These are phyloP conservation scores for Allium fistulosum DNA, from an alignment of 106 monocot genomes.

Conservation along the genomic window DNA sequence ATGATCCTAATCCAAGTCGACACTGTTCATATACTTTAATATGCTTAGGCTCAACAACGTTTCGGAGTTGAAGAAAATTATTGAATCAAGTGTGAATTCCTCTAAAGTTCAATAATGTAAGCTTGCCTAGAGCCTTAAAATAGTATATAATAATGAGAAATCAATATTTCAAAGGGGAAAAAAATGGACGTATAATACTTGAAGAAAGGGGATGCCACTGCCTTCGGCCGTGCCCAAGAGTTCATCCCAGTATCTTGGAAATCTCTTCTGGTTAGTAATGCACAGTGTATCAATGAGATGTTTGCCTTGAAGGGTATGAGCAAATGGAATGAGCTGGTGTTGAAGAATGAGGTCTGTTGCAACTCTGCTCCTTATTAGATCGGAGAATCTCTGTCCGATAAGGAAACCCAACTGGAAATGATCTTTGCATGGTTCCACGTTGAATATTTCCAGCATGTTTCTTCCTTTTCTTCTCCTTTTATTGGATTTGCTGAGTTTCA, in stretches of 20 bases:
- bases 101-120: no score
- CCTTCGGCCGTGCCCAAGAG: conserved; percentile 36
- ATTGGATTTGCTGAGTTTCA: no score
- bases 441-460: conserved; percentile 22
- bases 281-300: conserved; percentile 27
- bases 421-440: conserved; percentile 21
- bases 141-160: neutral
- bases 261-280: conserved; percentile 17
- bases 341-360: conserved; percentile 35
- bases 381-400: conserved; percentile 34
- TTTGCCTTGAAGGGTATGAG: conserved; percentile 17
- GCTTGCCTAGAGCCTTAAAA: neutral
- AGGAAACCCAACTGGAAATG: conserved; percentile 29
- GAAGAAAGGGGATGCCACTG: conserved; percentile 30
- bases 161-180: no score
- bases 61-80: no score
- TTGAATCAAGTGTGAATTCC: no score
- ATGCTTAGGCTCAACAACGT: no score
- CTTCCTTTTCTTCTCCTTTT: neutral
- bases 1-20: no score
- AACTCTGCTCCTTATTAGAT: conserved; percentile 32
- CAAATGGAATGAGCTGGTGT: conserved; percentile 39
- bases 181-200: conserved; percentile 8
- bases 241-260: conserved; percentile 52
- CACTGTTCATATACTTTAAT: no score